Conservation (phyloP, 805 yeast genomes). For the Scheffersomyces coipomensis region DNA sequence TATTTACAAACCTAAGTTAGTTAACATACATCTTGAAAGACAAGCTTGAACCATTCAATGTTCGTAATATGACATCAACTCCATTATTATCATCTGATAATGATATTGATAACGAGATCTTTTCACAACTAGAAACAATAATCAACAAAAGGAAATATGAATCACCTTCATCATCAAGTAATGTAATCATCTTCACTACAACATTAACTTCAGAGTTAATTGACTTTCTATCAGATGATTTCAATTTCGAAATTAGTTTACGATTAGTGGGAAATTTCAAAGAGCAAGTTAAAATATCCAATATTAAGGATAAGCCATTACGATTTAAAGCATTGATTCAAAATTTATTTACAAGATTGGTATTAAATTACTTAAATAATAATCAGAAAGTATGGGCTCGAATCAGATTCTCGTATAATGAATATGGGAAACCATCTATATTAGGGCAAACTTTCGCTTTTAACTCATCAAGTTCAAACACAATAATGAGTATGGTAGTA, state of each 20-base stretch:
- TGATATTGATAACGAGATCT: too few relatives aligned
- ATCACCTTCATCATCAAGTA: too few relatives aligned
- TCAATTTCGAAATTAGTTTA: conserved; percentile 48
- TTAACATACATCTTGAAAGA: too few relatives aligned
- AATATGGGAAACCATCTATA: conserved; percentile 59
- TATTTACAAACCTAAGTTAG: too few relatives aligned
- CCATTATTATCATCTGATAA: too few relatives aligned
- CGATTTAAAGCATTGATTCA: conserved; percentile 41
- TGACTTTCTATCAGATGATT: conserved; percentile 26
- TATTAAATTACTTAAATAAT: conserved; percentile 27
- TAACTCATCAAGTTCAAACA: conserved; percentile 61
- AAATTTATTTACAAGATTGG: conserved; percentile 42
- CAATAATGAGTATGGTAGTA: conserved; percentile 46
- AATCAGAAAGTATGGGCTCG: conserved; percentile 10
- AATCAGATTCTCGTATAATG: conserved; percentile 27
- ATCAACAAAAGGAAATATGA: too few relatives aligned
- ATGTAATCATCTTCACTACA: conserved; percentile 12
- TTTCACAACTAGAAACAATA: too few relatives aligned
- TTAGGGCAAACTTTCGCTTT: conserved; percentile 31
- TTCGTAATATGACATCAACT: too few relatives aligned
- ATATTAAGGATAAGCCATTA: conserved; percentile 33
- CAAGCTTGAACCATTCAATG: too few relatives aligned
- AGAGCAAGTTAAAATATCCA: conserved; percentile 40
- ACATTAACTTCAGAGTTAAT: conserved; percentile 9
- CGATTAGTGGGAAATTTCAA: conserved; percentile 41